A percentile compares a stretch with the other conserved stretches of the same genome.
Evolutionary conservation across 2,329 filamentous ascomycete species (phyloP).

Genomic region (Saccharata proteae): DNA sequence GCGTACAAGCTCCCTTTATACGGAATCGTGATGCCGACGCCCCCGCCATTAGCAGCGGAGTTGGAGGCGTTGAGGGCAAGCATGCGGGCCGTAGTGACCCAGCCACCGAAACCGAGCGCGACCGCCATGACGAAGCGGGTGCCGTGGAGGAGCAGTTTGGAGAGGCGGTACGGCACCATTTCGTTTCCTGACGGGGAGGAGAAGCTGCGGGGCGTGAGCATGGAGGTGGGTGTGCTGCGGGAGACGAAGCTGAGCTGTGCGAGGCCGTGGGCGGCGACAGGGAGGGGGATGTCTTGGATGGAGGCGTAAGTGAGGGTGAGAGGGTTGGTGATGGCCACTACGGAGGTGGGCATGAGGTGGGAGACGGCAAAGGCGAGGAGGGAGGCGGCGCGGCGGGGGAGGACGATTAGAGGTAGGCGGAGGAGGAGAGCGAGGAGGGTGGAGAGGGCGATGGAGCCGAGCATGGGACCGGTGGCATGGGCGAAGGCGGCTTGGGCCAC

Average conservation of each 20-base stretch:
- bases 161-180: slow-evolving; percentile 77
- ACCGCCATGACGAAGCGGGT: slow-evolving; percentile 85
- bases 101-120: slow-evolving; percentile 85
- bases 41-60: too few species aligned
- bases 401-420: slow-evolving; percentile 70
- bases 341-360: slow-evolving; percentile 71
- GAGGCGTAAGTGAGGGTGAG: slow-evolving; percentile 85
- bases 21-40: slow-evolving; percentile 22
- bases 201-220: slow-evolving; percentile 31
- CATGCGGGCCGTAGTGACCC: slow-evolving; percentile 82
- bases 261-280: slow-evolving; percentile 64
- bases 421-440: slow-evolving; percentile 71
- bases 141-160: slow-evolving; percentile 83
- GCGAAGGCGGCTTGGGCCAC: slow-evolving; percentile 72
- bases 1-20: slow-evolving; percentile 75
- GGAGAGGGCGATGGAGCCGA: slow-evolving; percentile 84
- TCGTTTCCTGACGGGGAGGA: slow-evolving; percentile 32
- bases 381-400: slow-evolving; percentile 63
- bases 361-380: slow-evolving; percentile 60
- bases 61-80: slow-evolving; percentile 47
- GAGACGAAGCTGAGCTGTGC: slow-evolving; percentile 73
- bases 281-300: slow-evolving; percentile 78
- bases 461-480: slow-evolving; percentile 75
- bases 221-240: slow-evolving; percentile 61
- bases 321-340: slow-evolving; percentile 79